Percentiles rank a stretch among this genome's conserved stretches.
phyloP scores from a whole-genome alignment of 208 protist genomes.

The Trypanosoma caninum region DNA sequence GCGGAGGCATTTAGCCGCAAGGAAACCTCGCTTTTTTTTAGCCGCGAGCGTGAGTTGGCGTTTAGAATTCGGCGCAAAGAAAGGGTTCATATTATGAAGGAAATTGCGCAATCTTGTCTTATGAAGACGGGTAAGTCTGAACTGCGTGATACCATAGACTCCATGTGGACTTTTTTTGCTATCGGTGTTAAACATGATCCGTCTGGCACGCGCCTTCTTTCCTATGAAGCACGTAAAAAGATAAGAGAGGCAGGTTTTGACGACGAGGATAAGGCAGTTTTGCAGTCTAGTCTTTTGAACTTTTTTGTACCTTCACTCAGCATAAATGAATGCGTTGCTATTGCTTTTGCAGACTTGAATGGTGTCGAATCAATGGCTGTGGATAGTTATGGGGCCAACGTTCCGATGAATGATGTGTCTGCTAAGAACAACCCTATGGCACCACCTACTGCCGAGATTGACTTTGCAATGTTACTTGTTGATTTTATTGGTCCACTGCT shows the following conservation, averaged over 20 bases:
- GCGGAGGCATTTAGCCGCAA: conserved; percentile 55
- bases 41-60: conserved; percentile 38
- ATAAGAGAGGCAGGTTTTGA: conserved; percentile 55
- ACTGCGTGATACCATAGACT: conserved; percentile 54
- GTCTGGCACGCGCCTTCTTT: conserved; percentile 33
- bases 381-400: neutral
- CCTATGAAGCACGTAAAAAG: conserved; percentile 56
- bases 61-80: conserved; percentile 50
- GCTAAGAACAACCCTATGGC: neutral
- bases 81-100: conserved; percentile 36
- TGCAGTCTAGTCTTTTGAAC: conserved; percentile 51
- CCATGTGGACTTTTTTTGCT: conserved; percentile 63
- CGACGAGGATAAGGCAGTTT: conserved; percentile 36
- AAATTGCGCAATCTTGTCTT: conserved; percentile 34
- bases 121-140: conserved; percentile 24
- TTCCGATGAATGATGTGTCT: neutral
- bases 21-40: conserved; percentile 38
- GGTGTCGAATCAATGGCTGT: neutral
- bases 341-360: conserved; percentile 39
- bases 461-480: conserved; percentile 46
- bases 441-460: conserved; percentile 5
- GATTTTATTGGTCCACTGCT: conserved; percentile 52
- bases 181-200: conserved; percentile 60
- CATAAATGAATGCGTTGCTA: conserved; percentile 40
- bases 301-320: conserved; percentile 55